Evolutionary conservation across 2,329 filamentous ascomycete species (phyloP).

Genomic region (Verticillium tricorpus): DNA sequence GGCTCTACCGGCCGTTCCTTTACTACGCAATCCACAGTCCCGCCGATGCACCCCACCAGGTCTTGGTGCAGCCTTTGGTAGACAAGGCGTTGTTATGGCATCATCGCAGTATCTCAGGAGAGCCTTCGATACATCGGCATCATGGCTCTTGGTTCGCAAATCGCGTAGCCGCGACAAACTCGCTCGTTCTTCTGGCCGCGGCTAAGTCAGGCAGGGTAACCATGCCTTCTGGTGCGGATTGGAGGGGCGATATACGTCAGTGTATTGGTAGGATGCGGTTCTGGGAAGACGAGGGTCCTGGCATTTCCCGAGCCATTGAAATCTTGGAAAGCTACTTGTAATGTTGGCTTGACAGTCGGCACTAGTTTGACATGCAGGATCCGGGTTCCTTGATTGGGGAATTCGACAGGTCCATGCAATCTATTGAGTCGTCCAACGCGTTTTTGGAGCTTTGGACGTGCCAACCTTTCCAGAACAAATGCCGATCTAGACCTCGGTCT

Average conservation of each 20-base stretch:
- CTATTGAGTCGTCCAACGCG: too few relatives aligned
- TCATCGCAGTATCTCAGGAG: constrained; percentile 13
- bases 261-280: not conserved
- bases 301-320: not conserved
- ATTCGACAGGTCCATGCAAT: too few relatives aligned
- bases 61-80: constrained; percentile 12
- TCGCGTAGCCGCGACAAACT: constrained; percentile 13
- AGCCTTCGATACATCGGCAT: constrained; percentile 22
- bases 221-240: not conserved
- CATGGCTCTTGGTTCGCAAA: constrained; percentile 25
- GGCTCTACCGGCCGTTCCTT: constrained; percentile 15
- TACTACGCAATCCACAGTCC: constrained; percentile 14
- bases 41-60: not conserved
- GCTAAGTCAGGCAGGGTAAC: constrained; percentile 10
- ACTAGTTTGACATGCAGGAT: too few relatives aligned
- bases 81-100: constrained; percentile 16
- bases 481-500: too few relatives aligned
- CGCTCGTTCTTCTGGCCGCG: constrained; percentile 22
- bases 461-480: too few relatives aligned
- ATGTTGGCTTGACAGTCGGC: too few relatives aligned
- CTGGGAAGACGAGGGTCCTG: not conserved
- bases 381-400: too few relatives aligned
- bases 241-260: not conserved
- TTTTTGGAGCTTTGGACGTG: too few relatives aligned
- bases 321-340: not conserved